A percentile compares a stretch with the other conserved stretches of the same genome.
Conservation (phyloP, 805 yeast species). For the Kodamaea sagamina region DNA sequence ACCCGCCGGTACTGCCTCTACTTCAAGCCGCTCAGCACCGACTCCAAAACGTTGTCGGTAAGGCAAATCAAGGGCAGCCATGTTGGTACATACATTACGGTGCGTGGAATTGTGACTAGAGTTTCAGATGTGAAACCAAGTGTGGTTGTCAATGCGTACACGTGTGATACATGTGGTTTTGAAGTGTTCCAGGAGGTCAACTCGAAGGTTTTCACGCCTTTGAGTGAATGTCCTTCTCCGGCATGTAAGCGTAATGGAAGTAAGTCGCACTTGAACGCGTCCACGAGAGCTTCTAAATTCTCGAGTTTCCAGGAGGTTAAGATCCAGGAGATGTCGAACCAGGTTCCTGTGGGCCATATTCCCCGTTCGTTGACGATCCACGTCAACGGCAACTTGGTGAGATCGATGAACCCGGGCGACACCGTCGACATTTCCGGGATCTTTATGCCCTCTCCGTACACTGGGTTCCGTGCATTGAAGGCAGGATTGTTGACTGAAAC, state of each 20-base stretch:
- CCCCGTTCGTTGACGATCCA: constrained; percentile 87
- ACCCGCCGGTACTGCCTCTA: constrained; percentile 86
- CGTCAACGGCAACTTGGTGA: constrained; percentile 87
- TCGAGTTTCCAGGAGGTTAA: constrained; percentile 93
- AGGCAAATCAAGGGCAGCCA: constrained; percentile 83
- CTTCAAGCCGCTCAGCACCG: constrained; percentile 71
- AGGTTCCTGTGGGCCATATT: constrained; percentile 97
- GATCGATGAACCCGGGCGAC: constrained; percentile 91
- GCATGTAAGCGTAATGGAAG: constrained; percentile 77
- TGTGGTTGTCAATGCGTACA: constrained; percentile 87
- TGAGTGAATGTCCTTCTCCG: constrained; percentile 79
- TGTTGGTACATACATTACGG: constrained; percentile 85
- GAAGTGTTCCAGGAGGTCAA: constrained; percentile 96
- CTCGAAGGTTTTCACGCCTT: constrained; percentile 82
- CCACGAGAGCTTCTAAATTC: constrained; percentile 95
- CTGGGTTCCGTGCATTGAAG: constrained; percentile 88
- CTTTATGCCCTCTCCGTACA: constrained; percentile 90
- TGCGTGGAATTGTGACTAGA: constrained; percentile 91
- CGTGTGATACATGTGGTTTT: constrained; percentile 96
- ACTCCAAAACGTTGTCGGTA: constrained; percentile 71
- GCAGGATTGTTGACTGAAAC: constrained; percentile 96
- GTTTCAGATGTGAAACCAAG: constrained; percentile 96
- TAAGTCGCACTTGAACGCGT: constrained; percentile 86
- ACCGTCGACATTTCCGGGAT: constrained; percentile 91
- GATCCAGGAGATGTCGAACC: constrained; percentile 91